Evolutionary conservation across 805 yeast species (phyloP).

Genomic region (Sporopachydermia lactativora): DNA sequence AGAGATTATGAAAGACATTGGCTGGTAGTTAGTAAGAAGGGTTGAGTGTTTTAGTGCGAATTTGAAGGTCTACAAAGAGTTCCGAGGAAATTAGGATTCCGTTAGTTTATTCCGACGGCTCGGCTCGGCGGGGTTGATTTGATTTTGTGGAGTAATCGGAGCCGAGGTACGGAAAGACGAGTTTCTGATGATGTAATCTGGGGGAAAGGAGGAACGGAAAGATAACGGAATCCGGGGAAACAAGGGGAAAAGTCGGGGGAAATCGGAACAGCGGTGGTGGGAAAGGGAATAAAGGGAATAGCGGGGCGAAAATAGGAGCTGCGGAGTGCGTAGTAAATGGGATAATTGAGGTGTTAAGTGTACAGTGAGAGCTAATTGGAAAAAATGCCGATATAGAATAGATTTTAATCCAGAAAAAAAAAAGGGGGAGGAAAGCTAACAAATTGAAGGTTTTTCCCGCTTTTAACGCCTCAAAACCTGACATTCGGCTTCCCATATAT

Average conservation of each 20-base stretch:
- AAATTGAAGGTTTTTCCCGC: not conserved
- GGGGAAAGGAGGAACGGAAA: no score
- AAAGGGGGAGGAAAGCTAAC: conserved; percentile 2
- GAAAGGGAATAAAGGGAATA: not conserved
- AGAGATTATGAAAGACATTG: not conserved
- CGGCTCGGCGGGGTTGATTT: no score
- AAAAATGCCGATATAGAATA: conserved; percentile 3
- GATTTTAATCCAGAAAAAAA: not conserved
- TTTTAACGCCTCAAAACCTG: conserved; percentile 5
- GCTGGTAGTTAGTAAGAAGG: not conserved
- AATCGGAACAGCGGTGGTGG: not conserved
- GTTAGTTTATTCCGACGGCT: no score
- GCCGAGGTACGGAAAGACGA: no score
- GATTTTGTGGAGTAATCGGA: no score
- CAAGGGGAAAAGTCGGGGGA: not conserved
- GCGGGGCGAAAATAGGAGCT: not conserved
- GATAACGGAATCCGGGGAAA: no score
- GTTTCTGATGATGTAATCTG: no score
- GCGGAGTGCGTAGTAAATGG: not conserved
- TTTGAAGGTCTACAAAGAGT: not conserved
- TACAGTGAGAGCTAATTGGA: conserved; percentile 2
- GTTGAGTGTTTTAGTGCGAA: not conserved
- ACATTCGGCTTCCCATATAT: conserved; percentile 8
- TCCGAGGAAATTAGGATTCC: not conserved
- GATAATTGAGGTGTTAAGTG: not conserved